Percentiles rank a stretch among this genome's conserved stretches.
phyloP scores from a whole-genome alignment of 2,329 filamentous ascomycete species.

The Capronia coronata region DNA sequence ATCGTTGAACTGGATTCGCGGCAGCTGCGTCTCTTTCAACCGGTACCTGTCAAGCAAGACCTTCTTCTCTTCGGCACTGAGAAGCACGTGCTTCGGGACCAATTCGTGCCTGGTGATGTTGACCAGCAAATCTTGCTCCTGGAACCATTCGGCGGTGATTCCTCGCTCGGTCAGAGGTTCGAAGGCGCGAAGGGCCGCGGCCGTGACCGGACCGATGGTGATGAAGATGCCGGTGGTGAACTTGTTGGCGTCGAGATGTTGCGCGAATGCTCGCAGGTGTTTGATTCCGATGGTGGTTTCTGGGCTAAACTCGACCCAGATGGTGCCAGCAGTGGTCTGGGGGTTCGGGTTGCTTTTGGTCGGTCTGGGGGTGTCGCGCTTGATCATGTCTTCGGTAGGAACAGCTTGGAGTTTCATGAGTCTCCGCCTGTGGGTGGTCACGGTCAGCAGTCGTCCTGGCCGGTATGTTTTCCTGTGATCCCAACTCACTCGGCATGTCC shows the following conservation, averaged over 20 bases:
- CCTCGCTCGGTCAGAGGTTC: slow-evolving; percentile 43
- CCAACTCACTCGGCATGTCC: slow-evolving; percentile 25
- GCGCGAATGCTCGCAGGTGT: slow-evolving; percentile 84
- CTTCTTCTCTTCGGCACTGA: slow-evolving; percentile 83
- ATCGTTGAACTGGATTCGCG: slow-evolving; percentile 82
- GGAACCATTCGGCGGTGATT: slow-evolving; percentile 80
- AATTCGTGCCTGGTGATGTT: slow-evolving; percentile 98
- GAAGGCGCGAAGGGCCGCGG: slow-evolving; percentile 81
- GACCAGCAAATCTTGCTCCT: slow-evolving; percentile 90
- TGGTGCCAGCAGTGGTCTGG: slow-evolving; percentile 68
- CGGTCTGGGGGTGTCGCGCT: slow-evolving; percentile 69
- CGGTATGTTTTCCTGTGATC: not conserved
- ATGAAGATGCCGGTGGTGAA: slow-evolving; percentile 90
- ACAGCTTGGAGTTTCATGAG: slow-evolving; percentile 83
- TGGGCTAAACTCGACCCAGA: slow-evolving; percentile 88
- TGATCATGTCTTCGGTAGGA: slow-evolving; percentile 75
- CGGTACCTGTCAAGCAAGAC: slow-evolving; percentile 83
- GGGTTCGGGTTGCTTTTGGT: slow-evolving; percentile 65
- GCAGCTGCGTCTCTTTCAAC: slow-evolving; percentile 94
- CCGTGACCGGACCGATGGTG: slow-evolving; percentile 71
- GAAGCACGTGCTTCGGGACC: slow-evolving; percentile 84
- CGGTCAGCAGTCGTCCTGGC: not conserved
- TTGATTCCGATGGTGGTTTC: slow-evolving; percentile 79
- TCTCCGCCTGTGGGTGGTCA: slow-evolving; percentile 56
- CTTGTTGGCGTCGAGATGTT: slow-evolving; percentile 69